phyloP scores from a whole-genome alignment of 345 rosid genomes.

The Rhodomyrtus tomentosa region DNA sequence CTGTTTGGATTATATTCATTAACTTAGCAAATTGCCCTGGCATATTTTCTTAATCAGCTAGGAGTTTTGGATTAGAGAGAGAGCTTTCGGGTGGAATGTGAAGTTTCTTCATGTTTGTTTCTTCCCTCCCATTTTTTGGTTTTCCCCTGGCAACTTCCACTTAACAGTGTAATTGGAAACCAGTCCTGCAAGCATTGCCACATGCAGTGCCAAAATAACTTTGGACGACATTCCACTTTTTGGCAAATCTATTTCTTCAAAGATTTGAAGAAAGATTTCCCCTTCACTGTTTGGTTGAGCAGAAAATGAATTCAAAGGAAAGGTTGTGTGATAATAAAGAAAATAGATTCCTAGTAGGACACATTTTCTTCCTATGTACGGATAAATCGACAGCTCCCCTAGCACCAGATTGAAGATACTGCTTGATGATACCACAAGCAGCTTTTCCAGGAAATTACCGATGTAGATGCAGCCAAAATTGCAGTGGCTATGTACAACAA shows the following conservation, averaged over 20 bases:
- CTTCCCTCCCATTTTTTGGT: neutral
- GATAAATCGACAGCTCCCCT: neutral
- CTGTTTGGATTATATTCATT: neutral
- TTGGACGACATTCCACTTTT: neutral
- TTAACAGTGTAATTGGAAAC: neutral
- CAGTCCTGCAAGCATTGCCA: neutral
- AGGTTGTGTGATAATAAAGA: neutral
- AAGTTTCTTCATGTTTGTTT: neutral
- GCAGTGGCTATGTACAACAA: neutral
- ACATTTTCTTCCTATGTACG: neutral
- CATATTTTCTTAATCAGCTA: neutral
- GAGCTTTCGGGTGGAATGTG: neutral
- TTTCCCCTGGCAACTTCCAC: neutral
- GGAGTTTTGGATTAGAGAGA: neutral
- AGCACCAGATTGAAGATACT: neutral
- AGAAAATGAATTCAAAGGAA: neutral
- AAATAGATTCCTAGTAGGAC: neutral
- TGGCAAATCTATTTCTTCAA: neutral
- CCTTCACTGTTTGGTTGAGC: neutral
- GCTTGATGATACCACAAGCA: neutral
- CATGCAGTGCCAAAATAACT: neutral
- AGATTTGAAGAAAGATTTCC: neutral
- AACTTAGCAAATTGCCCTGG: neutral
- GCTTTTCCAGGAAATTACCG: neutral
- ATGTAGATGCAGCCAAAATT: slow-evolving; percentile 1